Conservation (phyloP, 805 yeast genomes). For the Pichia kluyveri region DNA sequence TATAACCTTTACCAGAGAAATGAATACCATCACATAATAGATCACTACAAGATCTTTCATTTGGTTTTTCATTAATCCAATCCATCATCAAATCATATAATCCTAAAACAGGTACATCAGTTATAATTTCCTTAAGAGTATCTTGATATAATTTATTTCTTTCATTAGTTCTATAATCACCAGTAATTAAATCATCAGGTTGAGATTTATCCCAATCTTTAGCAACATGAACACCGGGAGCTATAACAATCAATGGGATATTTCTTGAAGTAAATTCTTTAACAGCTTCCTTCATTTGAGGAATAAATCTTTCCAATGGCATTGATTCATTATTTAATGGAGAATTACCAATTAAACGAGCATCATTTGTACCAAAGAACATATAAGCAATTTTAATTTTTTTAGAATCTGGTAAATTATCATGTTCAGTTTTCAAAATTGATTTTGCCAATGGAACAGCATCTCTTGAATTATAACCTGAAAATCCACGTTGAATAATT, state of each 20-base stretch:
- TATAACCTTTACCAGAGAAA: constrained; percentile 31
- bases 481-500: constrained; percentile 62
- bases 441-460: constrained; percentile 42
- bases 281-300: constrained; percentile 40
- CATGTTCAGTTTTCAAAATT: constrained; percentile 41
- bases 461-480: constrained; percentile 68
- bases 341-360: constrained; percentile 26
- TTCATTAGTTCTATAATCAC: constrained; percentile 38
- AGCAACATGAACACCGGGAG: constrained; percentile 53
- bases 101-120: constrained; percentile 30
- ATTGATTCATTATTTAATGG: constrained; percentile 34
- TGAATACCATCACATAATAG: constrained; percentile 38
- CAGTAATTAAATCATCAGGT: constrained; percentile 29
- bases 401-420: constrained; percentile 20
- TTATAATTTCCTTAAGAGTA: constrained; percentile 38
- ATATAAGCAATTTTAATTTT: constrained; percentile 38
- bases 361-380: constrained; percentile 80
- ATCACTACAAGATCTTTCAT: constrained; percentile 8
- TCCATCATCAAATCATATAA: constrained; percentile 7
- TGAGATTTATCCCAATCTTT: constrained; percentile 28
- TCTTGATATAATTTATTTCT: constrained; percentile 41
- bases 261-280: constrained; percentile 29
- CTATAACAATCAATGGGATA: constrained; percentile 48
- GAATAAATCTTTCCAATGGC: constrained; percentile 36
- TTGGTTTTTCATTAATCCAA: neutral